These are phyloP conservation scores for Musa troglodytarum DNA, from an alignment of 176 grass and related monocot species.

Conservation along the genomic window DNA sequence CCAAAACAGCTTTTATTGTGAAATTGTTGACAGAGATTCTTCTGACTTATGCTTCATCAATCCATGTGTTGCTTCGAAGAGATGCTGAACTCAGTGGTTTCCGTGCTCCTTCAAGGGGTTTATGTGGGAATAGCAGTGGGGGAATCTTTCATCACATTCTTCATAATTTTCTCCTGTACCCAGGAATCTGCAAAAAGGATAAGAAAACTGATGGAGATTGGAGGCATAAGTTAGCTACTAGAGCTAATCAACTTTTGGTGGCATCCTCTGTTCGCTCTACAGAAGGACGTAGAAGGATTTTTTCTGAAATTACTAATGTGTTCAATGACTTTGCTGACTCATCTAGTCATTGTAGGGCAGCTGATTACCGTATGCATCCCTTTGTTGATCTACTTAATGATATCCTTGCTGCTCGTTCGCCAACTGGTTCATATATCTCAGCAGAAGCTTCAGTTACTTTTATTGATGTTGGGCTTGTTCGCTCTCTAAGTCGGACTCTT, in stretches of 20 bases:
- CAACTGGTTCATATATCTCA: conserved; percentile 74
- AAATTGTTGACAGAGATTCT: conserved; percentile 90
- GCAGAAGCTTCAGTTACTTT: conserved; percentile 81
- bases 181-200: conserved; percentile 78
- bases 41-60: conserved; percentile 80
- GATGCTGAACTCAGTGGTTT: conserved; percentile 62
- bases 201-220: conserved; percentile 85
- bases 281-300: conserved; percentile 81
- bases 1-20: conserved; percentile 68
- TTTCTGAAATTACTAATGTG: conserved; percentile 69
- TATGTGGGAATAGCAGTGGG: conserved; percentile 29
- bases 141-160: conserved; percentile 77
- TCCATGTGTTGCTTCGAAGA: conserved; percentile 80
- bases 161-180: conserved; percentile 67
- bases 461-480: conserved; percentile 83
- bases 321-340: conserved; percentile 57
- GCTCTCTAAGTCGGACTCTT: conserved; percentile 49
- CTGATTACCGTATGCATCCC: conserved; percentile 59
- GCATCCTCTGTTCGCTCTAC: conserved; percentile 84
- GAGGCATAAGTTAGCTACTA: conserved; percentile 80
- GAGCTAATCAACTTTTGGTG: conserved; percentile 90
- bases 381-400: conserved; percentile 93
- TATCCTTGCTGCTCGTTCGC: conserved; percentile 90
- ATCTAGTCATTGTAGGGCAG: conserved; percentile 36
- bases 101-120: conserved; percentile 27